Evolutionary conservation across 73 alveolate species (phyloP), one percentile per base, ranked within the genome.

Genomic region (Tetrahymena elliotti): DNA sequence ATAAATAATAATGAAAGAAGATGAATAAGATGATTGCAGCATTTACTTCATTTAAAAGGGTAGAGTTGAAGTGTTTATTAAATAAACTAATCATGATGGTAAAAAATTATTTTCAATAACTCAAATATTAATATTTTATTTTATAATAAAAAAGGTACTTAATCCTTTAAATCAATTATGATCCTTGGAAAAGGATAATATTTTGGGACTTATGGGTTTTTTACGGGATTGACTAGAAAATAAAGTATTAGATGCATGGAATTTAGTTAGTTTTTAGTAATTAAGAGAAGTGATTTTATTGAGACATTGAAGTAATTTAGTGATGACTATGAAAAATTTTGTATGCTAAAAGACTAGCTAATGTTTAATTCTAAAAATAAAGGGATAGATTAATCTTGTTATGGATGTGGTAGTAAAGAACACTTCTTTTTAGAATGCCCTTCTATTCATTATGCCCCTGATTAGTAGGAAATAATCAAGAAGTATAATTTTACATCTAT

Each of bases 141-240:
- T 40, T 40, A 8, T 40, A 40, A 8, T 40, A 3, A 68, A 24
- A 68, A 68, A 68, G 88, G 88, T 68, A 31, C 36, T 24, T 68
- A 18, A 31, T 3, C 88, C 38, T 22, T 6, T 68, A 68, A 68
- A n/a, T 68, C 88, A 1, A 68, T 68, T 18, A 68, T 68, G 88
- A 31, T 68, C n/a, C 88, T 68, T 24, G 88, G n/a, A 68, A 68
- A 68, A 11, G 88, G 88, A 22, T 35, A 94, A 20, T 53, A 84
- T n/a, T 94, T 94, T 4, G 96, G 93, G 33, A 53, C 94, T 34
- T 94, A 84, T 92, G 96, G 96, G 22, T 84, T 94, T 92, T 53
- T 84, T 24, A 88, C 95, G 38, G 93, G 93, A 16, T 83, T 94
- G 4, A 88, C 95, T 41, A 94, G 96, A 84, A 88, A 38, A 33